Base-by-base conservation (phyloP, 495 filamentous ascomycete species). In the Penicillium simplicissimum region DNA sequence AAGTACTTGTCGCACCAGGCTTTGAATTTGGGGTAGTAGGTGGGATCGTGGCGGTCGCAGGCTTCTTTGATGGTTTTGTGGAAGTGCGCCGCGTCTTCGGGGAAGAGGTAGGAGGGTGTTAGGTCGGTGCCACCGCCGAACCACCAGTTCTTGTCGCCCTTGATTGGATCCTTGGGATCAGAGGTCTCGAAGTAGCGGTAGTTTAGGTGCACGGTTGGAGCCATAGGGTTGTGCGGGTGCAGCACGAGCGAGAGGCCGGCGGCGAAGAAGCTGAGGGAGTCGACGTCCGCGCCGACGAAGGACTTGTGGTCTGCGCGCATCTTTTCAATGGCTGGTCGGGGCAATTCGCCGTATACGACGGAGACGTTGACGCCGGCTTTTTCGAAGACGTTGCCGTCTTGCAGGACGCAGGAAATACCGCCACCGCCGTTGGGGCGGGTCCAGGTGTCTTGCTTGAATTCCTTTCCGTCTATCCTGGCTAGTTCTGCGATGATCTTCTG, bases 1-100 rank as follows among this genome's bases (percentile, higher is more conserved):
- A 99, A 99, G 80, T 99, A 99, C 64, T 93, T 87, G 71, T 99
- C 95, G 71, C 95, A 99, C 95, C 95, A 99, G 63, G 89, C 86
- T 79, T 99, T 99, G 84, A 98, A 99, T 35, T 87, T 87, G 13
- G 93, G 90, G 71, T 96, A 99, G 81, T 97, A 99, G 11, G 79
- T 83, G 63, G 90, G 89, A 76, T 98, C 90, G 72, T 99, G 95
- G 59, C 88, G 88, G 68, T 99, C 95, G 77, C 95, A 99, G 3
- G 90, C 87, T 23, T 91, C 88, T 74, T 97, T 98, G 71, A 98
- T 89, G 4, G 87, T 90, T 69, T 85, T 87, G 80, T 99, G 95
- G 85, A 99, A 99, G 69, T 96, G 94, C 52, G 96, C 90, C 9
- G 89, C 95, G 73, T 99, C 95, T 70, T 98, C 96, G 60, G 96